Evolutionary conservation across 768 basidiomycete genomes (phyloP), one percentile per base, ranked within the genome.

Genomic region (Lactarius vividus): DNA sequence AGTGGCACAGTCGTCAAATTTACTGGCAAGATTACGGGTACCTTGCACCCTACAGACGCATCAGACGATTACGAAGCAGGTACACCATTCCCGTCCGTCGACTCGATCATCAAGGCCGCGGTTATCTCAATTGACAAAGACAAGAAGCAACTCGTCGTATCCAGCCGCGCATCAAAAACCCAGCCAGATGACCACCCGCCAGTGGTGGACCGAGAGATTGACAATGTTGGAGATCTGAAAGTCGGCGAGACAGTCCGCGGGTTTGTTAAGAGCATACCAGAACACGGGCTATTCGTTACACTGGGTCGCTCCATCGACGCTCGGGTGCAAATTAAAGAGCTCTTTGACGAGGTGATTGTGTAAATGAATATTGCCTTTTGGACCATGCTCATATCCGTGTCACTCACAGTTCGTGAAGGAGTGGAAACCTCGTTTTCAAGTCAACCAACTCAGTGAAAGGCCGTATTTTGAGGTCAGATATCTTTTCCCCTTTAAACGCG

Each of bases 321-420:
- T 63, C 87, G 96, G 20, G 88, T 99, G 31, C 94, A 96, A 77
- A 98, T 98, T 73, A 87, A 84, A 73, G 93, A 97, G 76, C 83
- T 96, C 5, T 97, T 96, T 73, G 92, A 97, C 72, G 94, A 95
- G 71, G 85, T 85, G 61, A 57, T 80, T 66, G 26, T 26, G 20
- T 18, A 6, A 18, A n/a, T 26, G n/a, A 18, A 49, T 26, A 42
- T 60, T 33, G 64, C 20, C 15, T 39, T 62, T 31, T 31, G 60
- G 62, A 39, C 18, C 20, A 10, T 10, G 20, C 37, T 60, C 57
- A 39, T 57, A 13, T 35, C 2, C 10, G 10, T 39, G 9, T 31
- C 56, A 31, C 63, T 67, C 71, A 49, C 46, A 97, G 93, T 98
- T 85, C 76, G 85, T 98, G 72, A 97, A 98, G 77, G 96, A 98